Percentiles rank a stretch among this genome's conserved stretches.
Conservation (phyloP, 1,284 basidiomycete species). For the Apiotrichum siamense region DNA sequence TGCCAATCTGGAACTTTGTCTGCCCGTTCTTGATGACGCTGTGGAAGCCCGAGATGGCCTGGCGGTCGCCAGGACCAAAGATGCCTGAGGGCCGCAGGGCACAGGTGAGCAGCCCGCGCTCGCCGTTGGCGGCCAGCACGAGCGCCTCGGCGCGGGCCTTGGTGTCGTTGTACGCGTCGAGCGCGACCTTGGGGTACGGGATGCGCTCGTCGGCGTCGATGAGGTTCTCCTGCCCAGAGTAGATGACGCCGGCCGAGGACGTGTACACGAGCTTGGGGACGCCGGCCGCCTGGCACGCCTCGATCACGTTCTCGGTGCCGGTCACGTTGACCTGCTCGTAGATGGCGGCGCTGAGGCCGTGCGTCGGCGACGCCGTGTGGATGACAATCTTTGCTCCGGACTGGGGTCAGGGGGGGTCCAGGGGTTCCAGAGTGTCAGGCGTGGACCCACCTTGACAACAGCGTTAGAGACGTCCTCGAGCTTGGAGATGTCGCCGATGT, state of each 20-base stretch:
- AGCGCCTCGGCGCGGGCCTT: slow-evolving; percentile 85
- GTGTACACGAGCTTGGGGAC: slow-evolving; percentile 91
- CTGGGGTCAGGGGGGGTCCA: no score
- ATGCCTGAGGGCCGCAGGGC: slow-evolving; percentile 92
- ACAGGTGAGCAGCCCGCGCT: slow-evolving; percentile 75
- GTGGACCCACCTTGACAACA: slow-evolving; percentile 59
- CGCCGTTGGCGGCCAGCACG: slow-evolving; percentile 78
- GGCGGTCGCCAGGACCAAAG: slow-evolving; percentile 92
- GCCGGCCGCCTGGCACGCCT: slow-evolving; percentile 63
- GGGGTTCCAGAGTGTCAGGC: slow-evolving; percentile 3
- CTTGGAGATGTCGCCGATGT: slow-evolving; percentile 77
- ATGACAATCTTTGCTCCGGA: slow-evolving; percentile 80
- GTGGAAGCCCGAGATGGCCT: slow-evolving; percentile 74
- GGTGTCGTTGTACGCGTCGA: slow-evolving; percentile 95
- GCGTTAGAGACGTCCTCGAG: slow-evolving; percentile 65
- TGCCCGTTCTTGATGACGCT: slow-evolving; percentile 74
- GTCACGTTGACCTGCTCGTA: slow-evolving; percentile 93
- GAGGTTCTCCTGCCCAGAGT: slow-evolving; percentile 69
- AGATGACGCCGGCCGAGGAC: slow-evolving; percentile 87
- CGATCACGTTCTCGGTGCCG: slow-evolving; percentile 80
- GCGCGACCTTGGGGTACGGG: slow-evolving; percentile 63
- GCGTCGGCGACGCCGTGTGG: slow-evolving; percentile 89
- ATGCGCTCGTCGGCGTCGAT: slow-evolving; percentile 86
- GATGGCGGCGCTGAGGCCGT: slow-evolving; percentile 62
- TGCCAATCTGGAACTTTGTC: slow-evolving; percentile 88